A percentile compares a stretch with the other conserved stretches of the same genome.
phyloP scores from a whole-genome alignment of 1,139 yeast genomes.

The Scheffersomyces lignicola region DNA sequence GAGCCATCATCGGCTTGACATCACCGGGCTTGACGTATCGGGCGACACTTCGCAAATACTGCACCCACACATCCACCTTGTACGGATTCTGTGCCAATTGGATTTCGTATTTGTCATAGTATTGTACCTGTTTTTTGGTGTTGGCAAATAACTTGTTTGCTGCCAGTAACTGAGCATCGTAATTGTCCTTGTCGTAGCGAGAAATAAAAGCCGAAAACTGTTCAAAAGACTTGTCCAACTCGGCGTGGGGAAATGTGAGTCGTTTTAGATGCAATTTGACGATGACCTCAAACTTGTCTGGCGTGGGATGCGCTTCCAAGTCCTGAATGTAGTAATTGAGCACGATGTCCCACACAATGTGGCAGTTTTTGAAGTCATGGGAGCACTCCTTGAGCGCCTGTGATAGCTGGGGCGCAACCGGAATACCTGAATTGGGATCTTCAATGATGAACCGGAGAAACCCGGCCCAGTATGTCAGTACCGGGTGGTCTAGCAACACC shows the following conservation, averaged over 20 bases:
- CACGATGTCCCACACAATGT: constrained; percentile 34
- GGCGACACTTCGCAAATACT: constrained; percentile 29
- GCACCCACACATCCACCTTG: constrained; percentile 26
- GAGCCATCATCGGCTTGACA: constrained; percentile 14
- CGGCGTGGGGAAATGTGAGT: constrained; percentile 42
- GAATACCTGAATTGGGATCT: constrained; percentile 9
- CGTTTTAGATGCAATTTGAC: constrained; percentile 33
- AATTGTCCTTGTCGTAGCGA: constrained; percentile 22
- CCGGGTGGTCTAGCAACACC: constrained; percentile 19
- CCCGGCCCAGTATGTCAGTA: constrained; percentile 20
- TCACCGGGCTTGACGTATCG: constrained; percentile 16
- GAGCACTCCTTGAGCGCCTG: constrained; percentile 28
- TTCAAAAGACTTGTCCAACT: constrained; percentile 42
- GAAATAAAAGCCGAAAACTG: constrained; percentile 47
- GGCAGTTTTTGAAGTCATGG: constrained; percentile 35
- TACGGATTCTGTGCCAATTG: constrained; percentile 17
- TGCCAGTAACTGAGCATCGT: constrained; percentile 37
- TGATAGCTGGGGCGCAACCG: constrained; percentile 12
- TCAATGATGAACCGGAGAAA: constrained; percentile 13
- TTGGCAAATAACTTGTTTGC: constrained; percentile 36
- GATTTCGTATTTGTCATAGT: constrained; percentile 29
- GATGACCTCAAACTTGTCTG: constrained; percentile 18
- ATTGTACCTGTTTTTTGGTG: constrained; percentile 27
- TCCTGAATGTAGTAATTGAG: constrained; percentile 14
- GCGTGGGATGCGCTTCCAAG: constrained; percentile 10